These are phyloP conservation scores for Hypoxylon trugodes DNA, from an alignment of 495 filamentous ascomycete species.

Conservation along the genomic window DNA sequence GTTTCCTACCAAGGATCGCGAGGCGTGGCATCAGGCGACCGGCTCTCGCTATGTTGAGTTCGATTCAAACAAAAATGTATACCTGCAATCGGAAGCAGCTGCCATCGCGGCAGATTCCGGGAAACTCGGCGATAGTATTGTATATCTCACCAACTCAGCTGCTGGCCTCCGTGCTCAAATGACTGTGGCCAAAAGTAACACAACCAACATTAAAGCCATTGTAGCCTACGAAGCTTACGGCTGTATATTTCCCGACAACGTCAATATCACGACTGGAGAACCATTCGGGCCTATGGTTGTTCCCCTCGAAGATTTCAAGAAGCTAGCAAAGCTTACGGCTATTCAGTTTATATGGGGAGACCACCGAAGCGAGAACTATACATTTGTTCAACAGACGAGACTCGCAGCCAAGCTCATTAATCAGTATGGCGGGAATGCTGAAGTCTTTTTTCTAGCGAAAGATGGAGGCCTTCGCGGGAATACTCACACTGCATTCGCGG, in stretches of 20 bases:
- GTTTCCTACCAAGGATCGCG: slow-evolving; percentile 47
- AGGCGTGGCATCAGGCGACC: slow-evolving; percentile 55
- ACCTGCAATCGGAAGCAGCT: slow-evolving; percentile 51
- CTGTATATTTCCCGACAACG: slow-evolving; percentile 54
- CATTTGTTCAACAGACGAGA: slow-evolving; percentile 44
- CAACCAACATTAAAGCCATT: slow-evolving; percentile 57
- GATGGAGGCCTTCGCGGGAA: slow-evolving; percentile 52
- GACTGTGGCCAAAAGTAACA: slow-evolving; percentile 50
- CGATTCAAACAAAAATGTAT: slow-evolving; percentile 50
- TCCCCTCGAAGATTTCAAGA: slow-evolving; percentile 56
- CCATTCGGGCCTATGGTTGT: slow-evolving; percentile 50
- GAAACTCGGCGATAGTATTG: slow-evolving; percentile 51
- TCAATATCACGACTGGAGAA: slow-evolving; percentile 43
- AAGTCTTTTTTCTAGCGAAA: slow-evolving; percentile 51
- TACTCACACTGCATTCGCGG: slow-evolving; percentile 57
- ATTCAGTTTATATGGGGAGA: slow-evolving; percentile 62
- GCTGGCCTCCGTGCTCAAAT: slow-evolving; percentile 55
- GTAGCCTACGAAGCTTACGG: slow-evolving; percentile 59
- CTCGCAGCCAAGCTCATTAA: slow-evolving; percentile 52
- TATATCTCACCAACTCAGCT: slow-evolving; percentile 57
- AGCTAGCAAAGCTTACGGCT: slow-evolving; percentile 49
- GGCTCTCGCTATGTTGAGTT: slow-evolving; percentile 55
- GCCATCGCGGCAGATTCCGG: slow-evolving; percentile 57
- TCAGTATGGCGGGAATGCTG: slow-evolving; percentile 55
- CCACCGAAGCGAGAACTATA: slow-evolving; percentile 47